phyloP scores from a whole-genome alignment of 768 basidiomycete genomes.

The Boletus vinaceobasis region DNA sequence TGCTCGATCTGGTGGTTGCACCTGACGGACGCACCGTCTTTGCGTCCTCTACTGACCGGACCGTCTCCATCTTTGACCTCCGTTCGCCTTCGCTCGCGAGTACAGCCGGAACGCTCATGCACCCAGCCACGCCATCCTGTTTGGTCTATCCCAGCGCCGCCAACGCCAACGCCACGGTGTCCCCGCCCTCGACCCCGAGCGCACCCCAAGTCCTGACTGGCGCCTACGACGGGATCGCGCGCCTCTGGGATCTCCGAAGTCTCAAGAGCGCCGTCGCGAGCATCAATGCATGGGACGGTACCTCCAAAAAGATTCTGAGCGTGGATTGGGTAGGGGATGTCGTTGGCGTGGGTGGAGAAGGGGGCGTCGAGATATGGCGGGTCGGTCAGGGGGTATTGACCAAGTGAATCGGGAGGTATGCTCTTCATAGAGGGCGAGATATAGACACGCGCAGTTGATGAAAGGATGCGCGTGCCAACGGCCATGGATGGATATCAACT shows the following conservation, averaged over 20 bases:
- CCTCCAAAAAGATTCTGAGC: slow-evolving; percentile 50
- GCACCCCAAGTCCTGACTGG: slow-evolving; percentile 63
- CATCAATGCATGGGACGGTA: slow-evolving; percentile 58
- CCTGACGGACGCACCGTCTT: background rate
- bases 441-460: no score
- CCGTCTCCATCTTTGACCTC: background rate
- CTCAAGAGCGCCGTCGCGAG: slow-evolving; percentile 59
- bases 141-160: background rate
- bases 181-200: background rate
- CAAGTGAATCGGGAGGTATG: no score
- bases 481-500: no score
- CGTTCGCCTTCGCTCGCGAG: background rate
- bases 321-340: slow-evolving; percentile 58
- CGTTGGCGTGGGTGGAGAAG: slow-evolving; percentile 54
- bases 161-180: background rate
- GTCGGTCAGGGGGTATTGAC: slow-evolving; percentile 31
- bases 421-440: no score
- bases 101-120: background rate
- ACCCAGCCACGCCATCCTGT: background rate
- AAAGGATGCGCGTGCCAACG: no score
- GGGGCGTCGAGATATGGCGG: slow-evolving; percentile 64
- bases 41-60: background rate
- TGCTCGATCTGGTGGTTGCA: slow-evolving; percentile 58
- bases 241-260: slow-evolving; percentile 78
- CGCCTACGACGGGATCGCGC: slow-evolving; percentile 72